phyloP scores from a whole-genome alignment of 441 rosid genomes.

The Gossypium laxum region DNA sequence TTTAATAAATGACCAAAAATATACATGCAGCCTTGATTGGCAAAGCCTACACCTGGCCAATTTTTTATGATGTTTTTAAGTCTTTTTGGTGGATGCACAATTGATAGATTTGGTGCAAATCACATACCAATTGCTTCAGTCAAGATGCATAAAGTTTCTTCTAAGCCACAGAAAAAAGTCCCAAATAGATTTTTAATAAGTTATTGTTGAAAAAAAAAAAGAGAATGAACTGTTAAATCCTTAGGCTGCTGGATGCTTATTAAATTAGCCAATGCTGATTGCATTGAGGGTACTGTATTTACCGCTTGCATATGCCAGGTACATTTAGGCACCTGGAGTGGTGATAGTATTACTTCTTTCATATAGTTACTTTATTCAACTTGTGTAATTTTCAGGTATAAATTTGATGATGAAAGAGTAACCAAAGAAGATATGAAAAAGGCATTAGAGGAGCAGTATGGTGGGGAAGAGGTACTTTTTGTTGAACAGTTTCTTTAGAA shows the following conservation, averaged over 20 bases:
- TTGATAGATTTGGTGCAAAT: not conserved
- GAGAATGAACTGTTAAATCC: not conserved
- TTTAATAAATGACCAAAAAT: not conserved
- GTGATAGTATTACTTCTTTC: not conserved
- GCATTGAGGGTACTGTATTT: not conserved
- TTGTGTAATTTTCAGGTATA: slow-evolving; percentile 29
- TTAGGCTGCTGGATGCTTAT: not conserved
- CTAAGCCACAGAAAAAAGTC: not conserved
- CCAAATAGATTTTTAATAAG: not conserved
- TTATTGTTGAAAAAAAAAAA: not conserved
- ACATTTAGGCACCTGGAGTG: not conserved
- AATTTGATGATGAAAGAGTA: slow-evolving; percentile 47
- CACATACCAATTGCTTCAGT: not conserved
- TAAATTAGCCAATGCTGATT: not conserved
- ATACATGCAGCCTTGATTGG: not conserved
- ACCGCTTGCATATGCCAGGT: not conserved
- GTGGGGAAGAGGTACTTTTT: slow-evolving; percentile 39
- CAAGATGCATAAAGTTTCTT: not conserved
- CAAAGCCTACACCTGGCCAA: not conserved
- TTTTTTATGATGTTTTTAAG: not conserved
- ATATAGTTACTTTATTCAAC: not conserved
- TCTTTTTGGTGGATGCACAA: not conserved
- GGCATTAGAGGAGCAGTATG: slow-evolving; percentile 45
- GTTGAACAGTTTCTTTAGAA: not conserved
- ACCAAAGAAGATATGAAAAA: slow-evolving; percentile 38